Percentiles rank a stretch among this genome's conserved stretches.
These are phyloP conservation scores for Cordyceps cicadae DNA, from an alignment of 2,329 filamentous ascomycete species.

Conservation along the genomic window DNA sequence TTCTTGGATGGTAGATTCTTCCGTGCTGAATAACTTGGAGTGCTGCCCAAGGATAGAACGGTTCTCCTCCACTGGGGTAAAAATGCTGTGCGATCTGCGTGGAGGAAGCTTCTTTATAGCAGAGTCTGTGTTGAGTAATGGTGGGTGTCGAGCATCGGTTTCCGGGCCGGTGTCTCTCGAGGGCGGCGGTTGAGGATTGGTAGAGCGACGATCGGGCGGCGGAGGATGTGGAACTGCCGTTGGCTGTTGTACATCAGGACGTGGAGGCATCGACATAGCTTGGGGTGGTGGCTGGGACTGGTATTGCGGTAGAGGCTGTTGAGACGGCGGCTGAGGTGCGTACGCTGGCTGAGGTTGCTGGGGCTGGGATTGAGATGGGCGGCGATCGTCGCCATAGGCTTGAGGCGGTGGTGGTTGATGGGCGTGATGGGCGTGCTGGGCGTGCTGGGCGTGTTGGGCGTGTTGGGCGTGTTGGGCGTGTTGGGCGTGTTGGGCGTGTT, in stretches of 20 bases:
- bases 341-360: slow-evolving; percentile 18
- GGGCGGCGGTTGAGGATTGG: slow-evolving; percentile 44
- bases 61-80: slow-evolving; percentile 92
- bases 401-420: slow-evolving; percentile 23
- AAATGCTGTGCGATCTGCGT: slow-evolving; percentile 84
- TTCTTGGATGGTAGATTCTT: slow-evolving; percentile 33
- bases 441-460: slow-evolving; percentile 18
- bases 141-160: slow-evolving; percentile 38
- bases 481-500: slow-evolving; percentile 17
- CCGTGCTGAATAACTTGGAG: slow-evolving; percentile 58
- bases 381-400: slow-evolving; percentile 6
- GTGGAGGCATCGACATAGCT: slow-evolving; percentile 18
- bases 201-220: slow-evolving; percentile 31
- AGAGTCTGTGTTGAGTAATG: slow-evolving; percentile 41
- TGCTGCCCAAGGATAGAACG: slow-evolving; percentile 82
- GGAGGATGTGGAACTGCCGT: slow-evolving; percentile 15
- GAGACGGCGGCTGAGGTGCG: slow-evolving; percentile 17
- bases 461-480: slow-evolving; percentile 20
- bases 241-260: slow-evolving; percentile 17
- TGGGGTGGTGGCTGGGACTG: slow-evolving; percentile 21
- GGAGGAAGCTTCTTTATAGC: slow-evolving; percentile 58
- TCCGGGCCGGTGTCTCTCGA: slow-evolving; percentile 43
- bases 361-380: slow-evolving; percentile 11
- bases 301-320: slow-evolving; percentile 21
- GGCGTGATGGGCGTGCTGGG: slow-evolving; percentile 18